phyloP scores from a whole-genome alignment of 148 eudicot genomes.

The Chenopodium berlandieri region DNA sequence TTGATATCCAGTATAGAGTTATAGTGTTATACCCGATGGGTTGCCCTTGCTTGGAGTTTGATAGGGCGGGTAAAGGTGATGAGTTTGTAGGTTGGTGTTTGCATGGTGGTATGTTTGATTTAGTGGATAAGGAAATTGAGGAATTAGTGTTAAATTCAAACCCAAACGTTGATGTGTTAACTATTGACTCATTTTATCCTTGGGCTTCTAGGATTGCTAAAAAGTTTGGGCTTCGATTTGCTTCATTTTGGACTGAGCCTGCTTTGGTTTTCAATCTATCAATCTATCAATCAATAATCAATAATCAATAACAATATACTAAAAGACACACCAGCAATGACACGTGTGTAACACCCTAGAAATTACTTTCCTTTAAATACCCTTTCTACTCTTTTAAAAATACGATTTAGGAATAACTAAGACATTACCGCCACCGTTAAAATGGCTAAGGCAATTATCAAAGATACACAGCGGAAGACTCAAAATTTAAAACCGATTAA shows the following conservation, averaged over 20 bases:
- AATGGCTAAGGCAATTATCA: too few relatives aligned
- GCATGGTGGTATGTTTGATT: constrained; percentile 45
- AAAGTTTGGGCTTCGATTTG: constrained; percentile 46
- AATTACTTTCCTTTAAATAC: too few relatives aligned
- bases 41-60: constrained; percentile 29
- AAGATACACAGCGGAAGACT: too few relatives aligned
- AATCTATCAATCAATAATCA: constrained; percentile 6
- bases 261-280: constrained; percentile 60
- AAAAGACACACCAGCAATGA: too few relatives aligned
- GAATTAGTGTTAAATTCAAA: constrained; percentile 19
- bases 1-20: constrained; percentile 20
- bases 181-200: constrained; percentile 62
- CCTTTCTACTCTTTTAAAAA: too few relatives aligned
- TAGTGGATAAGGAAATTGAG: constrained; percentile 38
- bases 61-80: constrained; percentile 16
- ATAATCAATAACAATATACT: too few relatives aligned
- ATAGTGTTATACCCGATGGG: constrained; percentile 25
- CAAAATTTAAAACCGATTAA: too few relatives aligned
- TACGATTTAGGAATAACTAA: too few relatives aligned
- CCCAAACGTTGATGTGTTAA: constrained; percentile 37
- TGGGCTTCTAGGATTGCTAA: constrained; percentile 56
- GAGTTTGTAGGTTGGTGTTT: constrained; percentile 48
- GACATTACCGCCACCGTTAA: too few relatives aligned
- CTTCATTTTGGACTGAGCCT: constrained; percentile 74
- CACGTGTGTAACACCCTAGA: too few relatives aligned